Evolutionary conservation across 2,329 filamentous ascomycete species (phyloP), one percentile per base, ranked within the genome.

Genomic region (Claviceps lovelessii): DNA sequence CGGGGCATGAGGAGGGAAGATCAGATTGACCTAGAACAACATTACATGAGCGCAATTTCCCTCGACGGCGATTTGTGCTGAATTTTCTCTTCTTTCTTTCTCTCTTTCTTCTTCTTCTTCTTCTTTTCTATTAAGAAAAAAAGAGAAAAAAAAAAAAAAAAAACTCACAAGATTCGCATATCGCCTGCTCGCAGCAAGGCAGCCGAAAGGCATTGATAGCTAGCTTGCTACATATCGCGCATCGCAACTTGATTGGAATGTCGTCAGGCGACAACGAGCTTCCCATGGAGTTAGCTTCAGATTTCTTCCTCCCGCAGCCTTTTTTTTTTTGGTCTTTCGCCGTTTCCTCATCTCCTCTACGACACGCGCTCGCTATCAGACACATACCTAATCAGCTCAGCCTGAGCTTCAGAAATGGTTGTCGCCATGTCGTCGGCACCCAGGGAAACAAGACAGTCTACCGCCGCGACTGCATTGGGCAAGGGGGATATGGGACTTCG

Each of bases 181-280:
- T 95, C 45, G 87, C 85, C 67, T 95, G 91, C 65, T 96, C 93
- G 70, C 93, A 98, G 72, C 93, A 98, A 1, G 90, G 88, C 33
- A 96, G 76, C 59, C 90, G 87, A 68, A 89, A 95, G 9, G 91
- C 88, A 67, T 96, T 94, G 60, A 95, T 76, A 35, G 90, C 90
- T 56, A 97, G 77, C 69, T 88, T 90, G 73, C 86, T 93, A 72
- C 93, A 98, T 62, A 89, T 88, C 53, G 89, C 89, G 75, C 93
- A 98, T 71, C 90, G 86, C 59, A 98, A 79, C 76, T 95, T 96
- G 64, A 90, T 89, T n/a, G 93, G 93, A 56, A 96, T 90, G 58
- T 93, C 88, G 63, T 91, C 88, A 60, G 86, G 81, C 23, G 81
- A 75, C 57, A 95, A 77, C 51, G 86, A 85, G 68, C 89, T 94